These are phyloP conservation scores for Paracoccidioides lutzii DNA, from an alignment of 2,329 filamentous ascomycete genomes.

Conservation along the genomic window DNA sequence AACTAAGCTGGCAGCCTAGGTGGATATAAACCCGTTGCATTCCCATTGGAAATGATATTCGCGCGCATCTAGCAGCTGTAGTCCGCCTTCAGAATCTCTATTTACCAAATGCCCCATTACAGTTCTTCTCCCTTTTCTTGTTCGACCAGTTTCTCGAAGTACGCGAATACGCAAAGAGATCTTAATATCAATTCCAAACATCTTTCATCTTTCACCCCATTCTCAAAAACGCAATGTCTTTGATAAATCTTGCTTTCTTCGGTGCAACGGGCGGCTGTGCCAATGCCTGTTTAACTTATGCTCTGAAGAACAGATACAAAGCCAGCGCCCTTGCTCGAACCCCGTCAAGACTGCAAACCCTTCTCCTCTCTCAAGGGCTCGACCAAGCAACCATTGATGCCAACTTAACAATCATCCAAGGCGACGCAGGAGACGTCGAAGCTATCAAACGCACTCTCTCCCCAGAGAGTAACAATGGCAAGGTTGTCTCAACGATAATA, in stretches of 20 bases:
- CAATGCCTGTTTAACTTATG: constrained; percentile 30
- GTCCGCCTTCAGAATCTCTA: no score
- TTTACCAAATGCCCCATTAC: no score
- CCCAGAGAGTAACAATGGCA: constrained; percentile 12
- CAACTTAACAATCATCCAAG: constrained; percentile 37
- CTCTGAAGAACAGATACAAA: constrained; percentile 33
- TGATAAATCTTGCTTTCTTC: constrained; percentile 34
- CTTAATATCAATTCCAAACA: neutral
- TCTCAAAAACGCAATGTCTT: neutral
- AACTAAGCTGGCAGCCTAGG: no score
- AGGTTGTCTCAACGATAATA: constrained; percentile 33
- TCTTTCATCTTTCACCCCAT: neutral
- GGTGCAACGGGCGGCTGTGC: constrained; percentile 41
- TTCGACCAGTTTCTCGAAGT: neutral
- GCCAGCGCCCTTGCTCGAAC: constrained; percentile 39
- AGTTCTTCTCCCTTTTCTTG: neutral
- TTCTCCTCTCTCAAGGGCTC: constrained; percentile 32
- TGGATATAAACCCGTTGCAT: no score
- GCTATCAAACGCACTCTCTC: constrained; percentile 30
- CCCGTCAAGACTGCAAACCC: constrained; percentile 35
- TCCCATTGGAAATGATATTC: no score
- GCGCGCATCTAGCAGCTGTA: no score
- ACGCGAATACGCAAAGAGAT: neutral
- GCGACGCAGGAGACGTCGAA: constrained; percentile 32
- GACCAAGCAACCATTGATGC: constrained; percentile 21